Percentiles rank a stretch among this genome's conserved stretches.
Evolutionary conservation across 1,284 basidiomycete genomes (phyloP).

Genomic region (Cryptococcus sp.): DNA sequence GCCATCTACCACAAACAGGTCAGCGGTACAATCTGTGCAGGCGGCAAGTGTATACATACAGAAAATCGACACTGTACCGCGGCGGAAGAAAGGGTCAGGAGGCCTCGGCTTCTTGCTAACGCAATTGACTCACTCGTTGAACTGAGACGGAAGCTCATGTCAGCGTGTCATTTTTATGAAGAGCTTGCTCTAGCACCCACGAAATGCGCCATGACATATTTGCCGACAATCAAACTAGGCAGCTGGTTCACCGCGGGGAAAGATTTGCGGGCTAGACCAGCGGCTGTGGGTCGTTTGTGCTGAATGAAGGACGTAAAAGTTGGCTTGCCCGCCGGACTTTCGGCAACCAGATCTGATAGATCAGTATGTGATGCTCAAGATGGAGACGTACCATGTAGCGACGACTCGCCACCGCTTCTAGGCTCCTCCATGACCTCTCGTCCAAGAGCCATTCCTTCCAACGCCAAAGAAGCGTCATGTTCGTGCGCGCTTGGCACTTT

Average conservation of each 20-base stretch:
- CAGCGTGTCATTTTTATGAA: background rate
- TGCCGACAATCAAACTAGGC: background rate
- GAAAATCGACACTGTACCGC: background rate
- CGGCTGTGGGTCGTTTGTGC: background rate
- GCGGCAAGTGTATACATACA: background rate
- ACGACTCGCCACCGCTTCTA: background rate
- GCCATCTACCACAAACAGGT: background rate
- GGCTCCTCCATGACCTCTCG: background rate
- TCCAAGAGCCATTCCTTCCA: slow-evolving; percentile 1
- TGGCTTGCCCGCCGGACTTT: background rate
- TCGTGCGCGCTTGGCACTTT: background rate
- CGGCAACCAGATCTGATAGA: background rate
- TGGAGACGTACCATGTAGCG: background rate
- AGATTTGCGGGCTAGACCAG: background rate
- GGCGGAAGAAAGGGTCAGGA: background rate
- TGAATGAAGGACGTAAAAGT: background rate
- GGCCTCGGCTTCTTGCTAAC: too few species aligned
- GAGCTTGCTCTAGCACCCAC: background rate
- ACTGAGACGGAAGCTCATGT: background rate
- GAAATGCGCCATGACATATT: background rate
- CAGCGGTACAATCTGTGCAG: background rate
- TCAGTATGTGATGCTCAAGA: background rate
- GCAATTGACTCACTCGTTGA: background rate
- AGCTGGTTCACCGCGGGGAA: background rate
- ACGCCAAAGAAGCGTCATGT: slow-evolving; percentile 1